phyloP scores from a whole-genome alignment of 2,329 filamentous ascomycete genomes.

The Dothideomycetes sp. region DNA sequence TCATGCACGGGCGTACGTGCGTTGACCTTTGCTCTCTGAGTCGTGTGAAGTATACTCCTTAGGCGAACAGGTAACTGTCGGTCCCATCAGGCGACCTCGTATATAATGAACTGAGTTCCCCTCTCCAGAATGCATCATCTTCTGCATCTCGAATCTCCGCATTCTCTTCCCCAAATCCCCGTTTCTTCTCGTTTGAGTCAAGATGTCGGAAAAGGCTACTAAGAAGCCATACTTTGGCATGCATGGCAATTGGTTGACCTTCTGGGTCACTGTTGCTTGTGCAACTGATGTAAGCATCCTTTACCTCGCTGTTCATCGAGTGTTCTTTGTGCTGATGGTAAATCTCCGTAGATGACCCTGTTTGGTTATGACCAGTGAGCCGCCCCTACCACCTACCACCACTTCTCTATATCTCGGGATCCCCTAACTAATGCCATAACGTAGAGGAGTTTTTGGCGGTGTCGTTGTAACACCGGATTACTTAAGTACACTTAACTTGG shows the following conservation, averaged over 20 bases:
- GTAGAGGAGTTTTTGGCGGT: constrained; percentile 47
- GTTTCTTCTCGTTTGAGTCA: background rate
- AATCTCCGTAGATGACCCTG: too few species aligned
- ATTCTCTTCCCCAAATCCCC: background rate
- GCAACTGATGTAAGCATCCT: too few species aligned
- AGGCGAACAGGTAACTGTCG: too few species aligned
- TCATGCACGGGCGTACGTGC: background rate
- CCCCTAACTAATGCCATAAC: constrained; percentile 27
- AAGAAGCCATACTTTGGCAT: constrained; percentile 42
- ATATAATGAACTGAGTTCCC: constrained; percentile 9
- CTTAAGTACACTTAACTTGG: constrained; percentile 38
- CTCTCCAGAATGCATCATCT: constrained; percentile 2
- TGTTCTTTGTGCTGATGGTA: too few species aligned
- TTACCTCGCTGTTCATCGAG: too few species aligned
- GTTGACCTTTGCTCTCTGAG: background rate
- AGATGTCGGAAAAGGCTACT: constrained; percentile 7
- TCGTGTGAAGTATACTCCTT: too few species aligned
- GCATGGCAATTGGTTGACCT: constrained; percentile 47
- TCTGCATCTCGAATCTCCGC: background rate
- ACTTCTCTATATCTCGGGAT: constrained; percentile 27
- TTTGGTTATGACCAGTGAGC: constrained; percentile 25
- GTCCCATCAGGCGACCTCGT: background rate
- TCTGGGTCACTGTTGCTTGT: constrained; percentile 46
- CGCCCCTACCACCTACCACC: background rate
- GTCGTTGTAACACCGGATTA: constrained; percentile 47